Percentiles rank a stretch among this genome's conserved stretches.
These are phyloP conservation scores for Fusarium goolgardi DNA, from an alignment of 2,329 filamentous ascomycete genomes.

Conservation along the genomic window DNA sequence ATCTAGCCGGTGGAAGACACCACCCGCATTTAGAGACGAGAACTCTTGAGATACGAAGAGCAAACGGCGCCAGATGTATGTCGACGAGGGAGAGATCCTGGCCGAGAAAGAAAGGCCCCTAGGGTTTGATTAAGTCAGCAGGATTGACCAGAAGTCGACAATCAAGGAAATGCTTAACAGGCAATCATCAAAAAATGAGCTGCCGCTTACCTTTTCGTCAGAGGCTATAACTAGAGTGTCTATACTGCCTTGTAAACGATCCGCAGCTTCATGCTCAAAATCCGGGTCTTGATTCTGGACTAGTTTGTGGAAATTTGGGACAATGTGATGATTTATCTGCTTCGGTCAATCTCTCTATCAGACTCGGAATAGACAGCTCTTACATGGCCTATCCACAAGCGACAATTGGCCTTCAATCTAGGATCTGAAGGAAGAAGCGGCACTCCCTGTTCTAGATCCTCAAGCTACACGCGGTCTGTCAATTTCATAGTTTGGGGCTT, in stretches of 20 bases:
- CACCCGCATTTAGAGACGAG: slow-evolving; percentile 73
- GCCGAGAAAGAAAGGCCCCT: slow-evolving; percentile 76
- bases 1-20: slow-evolving; percentile 71
- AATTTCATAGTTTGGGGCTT: background rate
- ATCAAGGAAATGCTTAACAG: background rate
- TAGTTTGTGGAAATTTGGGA: slow-evolving; percentile 80
- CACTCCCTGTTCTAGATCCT: slow-evolving; percentile 73
- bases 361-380: slow-evolving; percentile 1
- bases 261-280: slow-evolving; percentile 68
- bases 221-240: slow-evolving; percentile 61
- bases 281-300: slow-evolving; percentile 72
- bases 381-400: slow-evolving; percentile 85
- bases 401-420: slow-evolving; percentile 76
- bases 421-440: slow-evolving; percentile 73
- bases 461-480: slow-evolving; percentile 61
- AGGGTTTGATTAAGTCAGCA: background rate
- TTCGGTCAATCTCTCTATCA: background rate
- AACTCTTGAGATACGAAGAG: slow-evolving; percentile 74
- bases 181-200: slow-evolving; percentile 2
- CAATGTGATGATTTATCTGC: slow-evolving; percentile 79
- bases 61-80: slow-evolving; percentile 80
- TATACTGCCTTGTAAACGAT: slow-evolving; percentile 74
- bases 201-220: slow-evolving; percentile 54
- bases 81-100: slow-evolving; percentile 72
- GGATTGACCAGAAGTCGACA: background rate